These are phyloP conservation scores for Curvularia verruculosa DNA, from an alignment of 2,329 filamentous ascomycete species.

Conservation along the genomic window DNA sequence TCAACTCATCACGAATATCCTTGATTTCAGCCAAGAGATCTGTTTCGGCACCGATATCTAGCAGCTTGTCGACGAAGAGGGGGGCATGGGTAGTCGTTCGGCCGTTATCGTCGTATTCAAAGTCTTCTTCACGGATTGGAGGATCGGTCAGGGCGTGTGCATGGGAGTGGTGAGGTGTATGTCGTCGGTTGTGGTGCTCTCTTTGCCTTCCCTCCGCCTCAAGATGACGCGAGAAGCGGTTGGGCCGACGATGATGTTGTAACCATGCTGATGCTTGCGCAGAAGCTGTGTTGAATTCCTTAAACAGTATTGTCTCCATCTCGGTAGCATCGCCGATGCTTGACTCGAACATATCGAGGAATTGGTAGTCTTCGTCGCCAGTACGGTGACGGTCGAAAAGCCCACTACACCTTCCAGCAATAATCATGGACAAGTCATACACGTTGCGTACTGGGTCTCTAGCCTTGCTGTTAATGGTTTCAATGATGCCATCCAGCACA, in stretches of 20 bases:
- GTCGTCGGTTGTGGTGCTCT: constrained; percentile 39
- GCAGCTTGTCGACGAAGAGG: constrained; percentile 61
- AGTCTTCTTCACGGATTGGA: constrained; percentile 35
- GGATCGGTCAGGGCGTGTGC: constrained; percentile 33
- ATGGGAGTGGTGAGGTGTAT: constrained; percentile 37
- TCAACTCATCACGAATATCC: constrained; percentile 71
- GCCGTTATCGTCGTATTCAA: constrained; percentile 40
- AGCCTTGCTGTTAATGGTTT: constrained; percentile 69
- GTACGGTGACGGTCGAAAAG: constrained; percentile 66
- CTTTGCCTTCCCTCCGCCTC: constrained; percentile 43
- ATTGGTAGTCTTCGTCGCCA: constrained; percentile 66
- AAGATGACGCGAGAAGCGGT: constrained; percentile 45
- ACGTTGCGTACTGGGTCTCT: constrained; percentile 64
- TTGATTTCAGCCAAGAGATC: constrained; percentile 68
- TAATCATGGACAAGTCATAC: constrained; percentile 67
- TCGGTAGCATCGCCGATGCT: constrained; percentile 61
- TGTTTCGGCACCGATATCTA: constrained; percentile 67
- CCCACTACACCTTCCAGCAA: constrained; percentile 65
- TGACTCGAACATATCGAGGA: constrained; percentile 71
- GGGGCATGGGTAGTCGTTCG: constrained; percentile 38
- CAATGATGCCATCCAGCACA: constrained; percentile 67
- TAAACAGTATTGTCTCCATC: constrained; percentile 63
- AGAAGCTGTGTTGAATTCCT: constrained; percentile 66
- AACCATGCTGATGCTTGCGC: constrained; percentile 62
- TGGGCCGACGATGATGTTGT: constrained; percentile 55